Evolutionary conservation across 2,329 filamentous ascomycete genomes (phyloP).

Genomic region (Paecilomyces fulvus): DNA sequence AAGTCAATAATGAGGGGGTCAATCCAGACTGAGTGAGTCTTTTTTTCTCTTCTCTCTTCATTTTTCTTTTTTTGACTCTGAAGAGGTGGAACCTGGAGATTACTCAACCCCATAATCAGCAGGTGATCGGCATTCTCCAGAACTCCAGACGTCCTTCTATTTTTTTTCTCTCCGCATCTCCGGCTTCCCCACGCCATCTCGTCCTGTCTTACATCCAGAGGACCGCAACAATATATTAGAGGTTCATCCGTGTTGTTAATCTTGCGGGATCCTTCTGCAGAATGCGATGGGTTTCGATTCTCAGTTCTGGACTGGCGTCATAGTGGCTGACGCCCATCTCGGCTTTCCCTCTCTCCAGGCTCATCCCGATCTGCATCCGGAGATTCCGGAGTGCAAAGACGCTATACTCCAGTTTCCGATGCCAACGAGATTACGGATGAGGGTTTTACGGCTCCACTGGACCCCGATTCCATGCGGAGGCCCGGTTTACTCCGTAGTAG

Average conservation of each 20-base stretch:
- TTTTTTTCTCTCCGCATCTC: neutral
- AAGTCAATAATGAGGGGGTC: too few species aligned
- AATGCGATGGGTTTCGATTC: too few species aligned
- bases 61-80: neutral
- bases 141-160: neutral
- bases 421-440: neutral
- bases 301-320: too few species aligned
- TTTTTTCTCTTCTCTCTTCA: too few species aligned
- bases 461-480: neutral
- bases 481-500: too few species aligned
- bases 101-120: neutral
- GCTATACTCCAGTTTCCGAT: neutral
- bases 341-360: neutral
- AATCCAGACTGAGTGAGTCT: too few species aligned
- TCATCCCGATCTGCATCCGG: neutral
- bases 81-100: neutral
- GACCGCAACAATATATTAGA: too few species aligned
- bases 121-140: neutral
- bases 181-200: neutral
- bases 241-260: too few species aligned
- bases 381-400: neutral
- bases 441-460: neutral
- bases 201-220: neutral
- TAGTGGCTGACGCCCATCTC: neutral
- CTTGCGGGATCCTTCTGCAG: too few species aligned